Conservation (phyloP, 495 filamentous ascomycete species). For the Tuber umbilicatum region DNA sequence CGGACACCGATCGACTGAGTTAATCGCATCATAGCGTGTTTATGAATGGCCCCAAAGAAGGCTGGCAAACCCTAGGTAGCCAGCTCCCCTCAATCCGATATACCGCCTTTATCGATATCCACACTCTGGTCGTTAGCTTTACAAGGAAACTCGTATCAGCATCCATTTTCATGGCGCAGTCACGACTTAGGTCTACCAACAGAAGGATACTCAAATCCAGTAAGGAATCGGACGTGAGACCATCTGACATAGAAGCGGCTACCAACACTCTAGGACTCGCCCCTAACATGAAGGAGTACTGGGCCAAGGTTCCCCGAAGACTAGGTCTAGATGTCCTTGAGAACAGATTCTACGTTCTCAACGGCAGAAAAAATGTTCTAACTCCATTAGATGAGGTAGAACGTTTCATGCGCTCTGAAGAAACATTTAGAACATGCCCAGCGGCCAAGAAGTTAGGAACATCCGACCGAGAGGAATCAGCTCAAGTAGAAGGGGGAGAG, state of each 20-base stretch:
- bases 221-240: conserved; percentile 46
- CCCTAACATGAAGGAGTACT: conserved; percentile 49
- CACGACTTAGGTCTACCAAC: conserved; percentile 48
- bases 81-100: conserved; percentile 59
- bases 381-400: conserved; percentile 29
- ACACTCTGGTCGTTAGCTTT: conserved; percentile 58
- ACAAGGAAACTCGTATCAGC: conserved; percentile 64
- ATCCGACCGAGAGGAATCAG: not conserved
- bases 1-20: conserved; percentile 16
- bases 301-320: conserved; percentile 43
- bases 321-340: conserved; percentile 25
- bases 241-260: conserved; percentile 61
- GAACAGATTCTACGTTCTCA: conserved; percentile 19
- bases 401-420: conserved; percentile 3
- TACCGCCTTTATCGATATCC: conserved; percentile 66
- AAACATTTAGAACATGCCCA: not conserved
- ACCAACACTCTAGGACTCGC: conserved; percentile 52
- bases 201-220: conserved; percentile 35
- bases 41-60: conserved; percentile 62
- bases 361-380: conserved; percentile 8
- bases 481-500: not conserved
- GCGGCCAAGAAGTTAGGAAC: not conserved
- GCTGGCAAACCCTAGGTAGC: conserved; percentile 54
- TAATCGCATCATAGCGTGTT: conserved; percentile 50
- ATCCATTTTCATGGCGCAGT: conserved; percentile 59